Evolutionary conservation across 805 yeast genomes (phyloP).

Genomic region (Metschnikowia cubensis): DNA sequence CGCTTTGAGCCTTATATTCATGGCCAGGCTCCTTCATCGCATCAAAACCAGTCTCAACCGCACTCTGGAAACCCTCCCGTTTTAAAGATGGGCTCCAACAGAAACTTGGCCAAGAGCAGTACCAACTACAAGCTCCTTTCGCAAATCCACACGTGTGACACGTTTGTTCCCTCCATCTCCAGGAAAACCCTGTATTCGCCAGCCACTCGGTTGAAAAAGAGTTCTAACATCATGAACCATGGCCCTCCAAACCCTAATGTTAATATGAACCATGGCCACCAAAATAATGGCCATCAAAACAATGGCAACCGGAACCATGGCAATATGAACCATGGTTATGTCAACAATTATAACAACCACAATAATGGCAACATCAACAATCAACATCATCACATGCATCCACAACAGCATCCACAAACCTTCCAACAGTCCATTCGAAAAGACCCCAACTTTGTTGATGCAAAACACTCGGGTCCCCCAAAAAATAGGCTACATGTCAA

Average conservation of each 20-base stretch:
- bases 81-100: constrained; percentile 33
- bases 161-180: constrained; percentile 30
- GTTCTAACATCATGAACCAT: background rate
- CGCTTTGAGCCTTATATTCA: constrained; percentile 23
- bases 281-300: background rate
- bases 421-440: background rate
- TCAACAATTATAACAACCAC: background rate
- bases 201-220: constrained; percentile 30
- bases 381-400: background rate
- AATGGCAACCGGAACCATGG: background rate
- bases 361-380: background rate
- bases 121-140: constrained; percentile 38
- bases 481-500: background rate
- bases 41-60: constrained; percentile 1
- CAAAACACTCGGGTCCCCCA: background rate
- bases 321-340: background rate
- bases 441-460: background rate
- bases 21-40: constrained; percentile 1
- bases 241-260: background rate
- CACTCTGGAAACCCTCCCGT: constrained; percentile 17
- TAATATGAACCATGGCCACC: background rate
- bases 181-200: constrained; percentile 31
- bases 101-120: constrained; percentile 34
- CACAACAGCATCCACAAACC: background rate
- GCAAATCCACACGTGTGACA: constrained; percentile 34